phyloP scores from a whole-genome alignment of 2,329 filamentous ascomycete species.

The Beauveria australis region DNA sequence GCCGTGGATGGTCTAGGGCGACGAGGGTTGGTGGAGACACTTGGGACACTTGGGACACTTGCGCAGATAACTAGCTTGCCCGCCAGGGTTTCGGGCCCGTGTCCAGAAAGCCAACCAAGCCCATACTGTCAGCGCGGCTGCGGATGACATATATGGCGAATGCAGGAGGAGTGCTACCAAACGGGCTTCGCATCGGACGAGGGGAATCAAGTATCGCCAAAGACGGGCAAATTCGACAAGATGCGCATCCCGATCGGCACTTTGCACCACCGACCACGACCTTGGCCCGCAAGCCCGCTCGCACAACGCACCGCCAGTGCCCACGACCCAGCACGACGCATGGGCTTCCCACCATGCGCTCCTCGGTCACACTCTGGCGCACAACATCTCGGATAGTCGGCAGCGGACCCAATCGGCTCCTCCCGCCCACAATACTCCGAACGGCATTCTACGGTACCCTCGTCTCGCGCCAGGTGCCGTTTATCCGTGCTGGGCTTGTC shows the following conservation, averaged over 20 bases:
- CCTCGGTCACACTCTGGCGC: slow-evolving; percentile 4
- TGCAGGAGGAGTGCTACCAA: too few relatives aligned
- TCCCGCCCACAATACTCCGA: slow-evolving; percentile 9
- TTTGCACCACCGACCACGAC: neutral
- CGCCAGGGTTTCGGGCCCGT: neutral
- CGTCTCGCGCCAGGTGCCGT: slow-evolving; percentile 9
- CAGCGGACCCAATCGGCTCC: slow-evolving; percentile 12
- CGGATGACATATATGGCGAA: neutral
- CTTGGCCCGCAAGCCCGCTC: neutral
- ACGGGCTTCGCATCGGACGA: neutral
- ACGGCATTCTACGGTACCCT: slow-evolving; percentile 9
- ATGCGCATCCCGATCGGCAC: too few relatives aligned
- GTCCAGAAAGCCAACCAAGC: neutral
- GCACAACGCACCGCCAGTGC: neutral
- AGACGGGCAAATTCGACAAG: neutral
- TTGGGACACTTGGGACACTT: neutral
- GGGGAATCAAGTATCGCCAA: neutral
- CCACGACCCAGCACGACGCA: neutral
- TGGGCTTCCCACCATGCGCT: neutral
- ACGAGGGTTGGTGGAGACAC: neutral
- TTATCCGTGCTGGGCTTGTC: slow-evolving; percentile 8
- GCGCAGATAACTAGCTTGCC: too few relatives aligned
- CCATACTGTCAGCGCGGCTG: neutral
- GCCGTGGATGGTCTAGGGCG: neutral
- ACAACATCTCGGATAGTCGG: slow-evolving; percentile 12